These are phyloP conservation scores for Morella rubra DNA, from an alignment of 306 rosid genomes.

Conservation along the genomic window DNA sequence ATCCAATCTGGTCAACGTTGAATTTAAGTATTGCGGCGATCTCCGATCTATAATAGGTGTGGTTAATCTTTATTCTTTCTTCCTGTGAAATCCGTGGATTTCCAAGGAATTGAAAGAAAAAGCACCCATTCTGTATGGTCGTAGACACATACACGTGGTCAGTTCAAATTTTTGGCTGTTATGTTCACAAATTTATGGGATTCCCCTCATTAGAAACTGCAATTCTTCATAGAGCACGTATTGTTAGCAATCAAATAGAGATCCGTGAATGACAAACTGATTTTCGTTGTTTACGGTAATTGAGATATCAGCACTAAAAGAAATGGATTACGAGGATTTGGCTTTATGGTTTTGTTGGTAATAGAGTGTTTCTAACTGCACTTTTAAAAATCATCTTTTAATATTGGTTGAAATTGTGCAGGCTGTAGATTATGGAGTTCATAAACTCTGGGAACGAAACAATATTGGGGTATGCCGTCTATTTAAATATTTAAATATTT, in stretches of 20 bases:
- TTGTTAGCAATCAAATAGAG: neutral
- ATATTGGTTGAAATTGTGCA: constrained; percentile 33
- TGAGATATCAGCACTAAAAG: neutral
- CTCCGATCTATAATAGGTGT: neutral
- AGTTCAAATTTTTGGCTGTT: neutral
- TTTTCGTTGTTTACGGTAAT: neutral
- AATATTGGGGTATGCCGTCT: constrained; percentile 76
- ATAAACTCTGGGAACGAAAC: constrained; percentile 85
- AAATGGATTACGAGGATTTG: neutral
- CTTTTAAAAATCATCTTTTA: neutral
- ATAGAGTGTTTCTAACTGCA: neutral
- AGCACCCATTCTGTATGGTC: no score
- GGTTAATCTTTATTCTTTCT: neutral
- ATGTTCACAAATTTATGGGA: neutral
- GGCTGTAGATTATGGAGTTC: constrained; percentile 98
- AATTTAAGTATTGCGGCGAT: neutral
- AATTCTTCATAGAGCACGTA: neutral
- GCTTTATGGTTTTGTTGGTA: neutral
- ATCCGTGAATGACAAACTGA: neutral
- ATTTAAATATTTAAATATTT: neutral
- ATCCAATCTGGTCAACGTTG: neutral
- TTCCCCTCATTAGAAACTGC: neutral
- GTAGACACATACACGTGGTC: no score
- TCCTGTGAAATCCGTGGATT: neutral
- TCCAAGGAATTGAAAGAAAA: no score